Base-by-base conservation (phyloP, 352 stramenopile genomes). In the Phytophthora fragariaefolia region DNA sequence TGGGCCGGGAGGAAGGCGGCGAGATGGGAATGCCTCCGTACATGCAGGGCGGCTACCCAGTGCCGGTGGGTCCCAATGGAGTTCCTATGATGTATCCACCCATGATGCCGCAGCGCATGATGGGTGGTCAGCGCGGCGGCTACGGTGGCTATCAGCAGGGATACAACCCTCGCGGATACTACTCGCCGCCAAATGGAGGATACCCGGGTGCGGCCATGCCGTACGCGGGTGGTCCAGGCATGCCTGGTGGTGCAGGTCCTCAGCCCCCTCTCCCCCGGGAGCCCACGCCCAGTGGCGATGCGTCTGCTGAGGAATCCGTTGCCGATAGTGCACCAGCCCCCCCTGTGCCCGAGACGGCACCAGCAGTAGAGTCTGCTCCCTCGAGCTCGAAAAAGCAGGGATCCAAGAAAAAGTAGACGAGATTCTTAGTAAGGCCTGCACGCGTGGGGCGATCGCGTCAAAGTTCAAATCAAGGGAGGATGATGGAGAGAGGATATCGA, bases 71-170 rank as follows among this genome's bases (percentile, higher is more conserved):
- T 9, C 76, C 80, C 1, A 80, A 85, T 43, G 79, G 73, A 58
- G 70, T 81, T 3, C 85, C 89, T 42, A 89, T 93, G 83, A 51
- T 92, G 70, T 92, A 92, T 49, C 69, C 83, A 28, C 83, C 80
- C 3, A 83, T 92, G 80, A 85, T 90, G 71, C 73, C 73, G 17
- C 86, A 89, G 60, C 77, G 74, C 38, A 84, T 87, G 64, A 78
- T 84, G 63, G 66, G 80, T 23, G 81, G 75, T 17, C 74, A 80
- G 20, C 72, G 69, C 15, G 74, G 63, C 10, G 59, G 58, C 22
- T 85, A 85, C 30, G 69, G 74, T n/a, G 77, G 70, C 18, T 78
- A 85, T 52, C 77, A 83, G 36, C 82, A 85, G 28, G 66, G 65
- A 45, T 92, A 90, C 76, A 88, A 87, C 58, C 64, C 61, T 22